Base-by-base conservation (phyloP, 495 filamentous ascomycete species). In the Penicillium chermesinum region DNA sequence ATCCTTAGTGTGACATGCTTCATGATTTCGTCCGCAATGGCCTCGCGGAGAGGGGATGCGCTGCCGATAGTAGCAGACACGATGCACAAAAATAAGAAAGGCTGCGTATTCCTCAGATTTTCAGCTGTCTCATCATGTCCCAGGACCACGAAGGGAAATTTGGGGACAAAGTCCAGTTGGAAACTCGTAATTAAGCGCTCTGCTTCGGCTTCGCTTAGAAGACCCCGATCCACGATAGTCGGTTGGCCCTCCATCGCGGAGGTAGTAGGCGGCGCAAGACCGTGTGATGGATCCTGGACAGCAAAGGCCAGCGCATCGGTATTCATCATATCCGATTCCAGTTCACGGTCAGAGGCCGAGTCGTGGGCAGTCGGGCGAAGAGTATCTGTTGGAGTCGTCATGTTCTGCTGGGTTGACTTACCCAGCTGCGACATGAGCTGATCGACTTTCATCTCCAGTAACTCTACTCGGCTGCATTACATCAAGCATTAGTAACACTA, bases 21-120 rank as follows among this genome's bases (percentile, higher is more conserved):
- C 47, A 57, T 57, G 10, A 60, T 54, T 41, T 60, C 57, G 32
- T 60, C 57, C 6, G 40, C 22, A 17, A 60, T 41, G 9, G 20
- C 44, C 40, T 46, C 41, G 47, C 50, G 47, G 18, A 60, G 48
- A 41, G 50, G 47, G 19, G 53, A 53, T 12, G 38, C 21, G 47
- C 47, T 57, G 33, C 53, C 46, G 15, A 60, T 54, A 8, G 53
- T 50, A 36, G 53, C 57, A 16, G 47, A 38, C 32, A 60, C 47
- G 17, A 60, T 25, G 32, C 50, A 57, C 17, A 57, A 41, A 40
- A 60, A 60, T 16, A 60, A 50, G 36, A 60, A 60, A 17, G 57
- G 53, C 20, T 54, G 43, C 34, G 37, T 50, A 7, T 41, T 13
- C 7, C 42, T 48, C 1, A 60, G 47, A 22, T 22, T 22, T 35